Evolutionary conservation across 345 rosid genomes (phyloP), one percentile per base, ranked within the genome.

Genomic region (Linum usitatissimum): DNA sequence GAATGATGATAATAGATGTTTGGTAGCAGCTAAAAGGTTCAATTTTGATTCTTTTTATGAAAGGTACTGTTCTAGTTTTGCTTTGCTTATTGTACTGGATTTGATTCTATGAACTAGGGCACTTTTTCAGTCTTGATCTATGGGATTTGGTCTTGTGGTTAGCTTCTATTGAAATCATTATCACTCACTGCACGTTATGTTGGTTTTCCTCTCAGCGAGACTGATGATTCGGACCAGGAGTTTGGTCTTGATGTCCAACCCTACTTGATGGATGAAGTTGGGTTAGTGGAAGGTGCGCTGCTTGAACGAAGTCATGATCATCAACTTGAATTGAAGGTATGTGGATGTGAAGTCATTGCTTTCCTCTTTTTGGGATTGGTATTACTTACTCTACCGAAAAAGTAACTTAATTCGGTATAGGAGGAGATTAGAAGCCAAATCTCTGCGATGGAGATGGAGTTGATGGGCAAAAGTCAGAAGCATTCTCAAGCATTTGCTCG

Each of bases 381-480:
- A 34, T 12, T 45, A 45, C 4, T 45, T 9, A 45, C 4, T 45
- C 17, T 45, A 45, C 17, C 13, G 51, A 15, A 45, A 45, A 45
- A 15, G 6, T 53, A 13, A 30, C 6, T 55, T 15, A 61, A 60
- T 55, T 59, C 18, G 12, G 23, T 53, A 57, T 49, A 90, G 97
- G 97, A 90, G 31, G 96, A 84, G 57, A 82, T 93, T 68, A 84
- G 94, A 80, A 82, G 70, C 67, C 77, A 73, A 72, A 73, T 86
- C 58, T 80, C 85, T 18, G 72, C 71, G 49, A 64, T 93, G 51
- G 94, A 87, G 80, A 64, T 66, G 6, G 86, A 82, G 68, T 59
- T 93, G 66, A 64, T 74, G 75, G 68, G 66, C 49, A 83, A 77
- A 73, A 75, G 59, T 56, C 83, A 87, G 66, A 80, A 80, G 40